Percentiles rank a stretch among this genome's conserved stretches.
phyloP scores from a whole-genome alignment of 2,329 filamentous ascomycete species.

The Tolypocladium album region DNA sequence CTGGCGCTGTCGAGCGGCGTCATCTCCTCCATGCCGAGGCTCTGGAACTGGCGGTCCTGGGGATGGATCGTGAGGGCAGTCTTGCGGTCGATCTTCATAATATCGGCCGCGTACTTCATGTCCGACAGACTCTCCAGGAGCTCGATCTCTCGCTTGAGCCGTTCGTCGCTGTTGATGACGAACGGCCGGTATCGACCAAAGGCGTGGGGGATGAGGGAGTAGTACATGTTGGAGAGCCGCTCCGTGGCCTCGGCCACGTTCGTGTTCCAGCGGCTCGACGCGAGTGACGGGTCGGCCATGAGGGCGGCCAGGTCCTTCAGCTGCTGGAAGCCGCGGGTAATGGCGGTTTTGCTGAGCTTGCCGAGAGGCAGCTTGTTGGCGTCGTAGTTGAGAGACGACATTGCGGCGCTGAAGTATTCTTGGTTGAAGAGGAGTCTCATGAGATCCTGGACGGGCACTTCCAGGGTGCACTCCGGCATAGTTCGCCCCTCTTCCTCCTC shows the following conservation, averaged over 20 bases:
- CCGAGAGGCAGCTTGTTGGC: conserved; percentile 70
- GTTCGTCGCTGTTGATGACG: conserved; percentile 42
- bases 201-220: conserved; percentile 70
- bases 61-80: conserved; percentile 44
- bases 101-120: conserved; percentile 71
- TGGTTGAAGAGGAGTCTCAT: conserved; percentile 80
- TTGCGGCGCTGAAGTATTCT: conserved; percentile 56
- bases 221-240: conserved; percentile 65
- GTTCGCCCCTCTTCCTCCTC: conserved; percentile 21
- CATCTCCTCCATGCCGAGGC: conserved; percentile 68
- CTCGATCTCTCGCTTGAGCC: conserved; percentile 67
- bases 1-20: conserved; percentile 48
- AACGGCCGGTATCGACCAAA: conserved; percentile 68
- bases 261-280: conserved; percentile 29
- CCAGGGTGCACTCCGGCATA: conserved; percentile 44
- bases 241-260: conserved; percentile 35
- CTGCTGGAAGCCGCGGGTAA: conserved; percentile 62
- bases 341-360: conserved; percentile 71
- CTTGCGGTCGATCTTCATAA: conserved; percentile 57
- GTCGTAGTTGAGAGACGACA: conserved; percentile 60
- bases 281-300: conserved; percentile 42
- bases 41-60: conserved; percentile 62
- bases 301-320: conserved; percentile 65
- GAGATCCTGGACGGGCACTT: conserved; percentile 50
- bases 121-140: conserved; percentile 72